Evolutionary conservation across 768 basidiomycete genomes (phyloP).

Genomic region (Leccinum uliginosum): DNA sequence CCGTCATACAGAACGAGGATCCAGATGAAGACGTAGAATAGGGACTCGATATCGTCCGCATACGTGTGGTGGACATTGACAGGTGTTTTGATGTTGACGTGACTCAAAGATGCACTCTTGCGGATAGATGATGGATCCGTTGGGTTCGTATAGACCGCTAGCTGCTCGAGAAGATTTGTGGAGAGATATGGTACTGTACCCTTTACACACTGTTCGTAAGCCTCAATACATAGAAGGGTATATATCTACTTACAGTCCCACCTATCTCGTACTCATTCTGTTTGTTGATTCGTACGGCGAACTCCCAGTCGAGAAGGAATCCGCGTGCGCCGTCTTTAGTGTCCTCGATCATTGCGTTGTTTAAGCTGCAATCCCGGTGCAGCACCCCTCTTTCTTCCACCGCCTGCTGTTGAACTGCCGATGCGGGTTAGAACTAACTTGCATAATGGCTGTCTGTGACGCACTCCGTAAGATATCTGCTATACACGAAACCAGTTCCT

Average conservation of each 20-base stretch:
- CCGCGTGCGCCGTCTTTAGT: not conserved
- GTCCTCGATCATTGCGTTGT: not conserved
- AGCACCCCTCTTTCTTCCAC: not conserved
- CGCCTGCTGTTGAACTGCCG: not conserved
- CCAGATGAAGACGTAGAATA: not conserved
- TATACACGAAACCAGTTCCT: not conserved
- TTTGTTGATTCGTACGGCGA: not conserved
- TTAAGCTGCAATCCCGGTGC: not conserved
- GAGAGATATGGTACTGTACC: not conserved
- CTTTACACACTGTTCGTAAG: not conserved
- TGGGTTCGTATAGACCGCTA: not conserved
- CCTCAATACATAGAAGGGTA: not conserved
- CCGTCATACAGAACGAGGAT: not conserved
- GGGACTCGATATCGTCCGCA: not conserved
- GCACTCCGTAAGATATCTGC: not conserved
- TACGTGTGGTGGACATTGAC: not conserved
- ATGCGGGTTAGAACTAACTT: not conserved
- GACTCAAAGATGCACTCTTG: not conserved
- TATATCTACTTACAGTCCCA: not conserved
- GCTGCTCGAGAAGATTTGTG: not conserved
- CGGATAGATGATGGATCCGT: not conserved
- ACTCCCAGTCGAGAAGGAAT: not conserved
- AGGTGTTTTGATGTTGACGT: not conserved
- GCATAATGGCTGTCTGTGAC: not conserved
- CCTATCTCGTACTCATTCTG: not conserved